Evolutionary conservation across 371 early-diverging fungal genomes (phyloP).

Genomic region (Paraphysoderma sedebokerense): DNA sequence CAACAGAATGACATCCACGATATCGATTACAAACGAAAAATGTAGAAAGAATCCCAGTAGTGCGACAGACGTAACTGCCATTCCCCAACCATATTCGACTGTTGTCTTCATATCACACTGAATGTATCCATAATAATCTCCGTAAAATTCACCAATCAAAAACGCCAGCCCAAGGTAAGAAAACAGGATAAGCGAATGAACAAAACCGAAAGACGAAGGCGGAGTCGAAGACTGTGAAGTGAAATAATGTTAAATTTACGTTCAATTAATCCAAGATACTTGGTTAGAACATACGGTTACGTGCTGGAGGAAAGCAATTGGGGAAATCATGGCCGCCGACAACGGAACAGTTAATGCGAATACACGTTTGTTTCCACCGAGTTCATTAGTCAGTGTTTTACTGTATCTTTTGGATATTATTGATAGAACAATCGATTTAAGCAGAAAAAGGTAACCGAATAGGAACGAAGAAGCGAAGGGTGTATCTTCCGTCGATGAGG

Average conservation of each 20-base stretch:
- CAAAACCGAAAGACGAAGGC: background rate
- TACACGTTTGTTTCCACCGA: constrained; percentile 11
- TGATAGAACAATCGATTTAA: constrained; percentile 11
- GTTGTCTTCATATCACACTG: no score
- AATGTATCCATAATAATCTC: no score
- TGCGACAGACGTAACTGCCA: no score
- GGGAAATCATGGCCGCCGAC: constrained; percentile 9
- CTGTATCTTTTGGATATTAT: constrained; percentile 9
- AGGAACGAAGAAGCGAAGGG: constrained; percentile 10
- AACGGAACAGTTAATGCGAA: constrained; percentile 9
- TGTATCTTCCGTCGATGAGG: constrained; percentile 11
- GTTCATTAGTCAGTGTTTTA: constrained; percentile 11
- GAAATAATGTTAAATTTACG: constrained; percentile 14
- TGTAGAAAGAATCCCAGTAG: no score
- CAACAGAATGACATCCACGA: no score
- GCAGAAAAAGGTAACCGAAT: constrained; percentile 1
- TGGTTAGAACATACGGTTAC: background rate
- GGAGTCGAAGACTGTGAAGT: constrained; percentile 7
- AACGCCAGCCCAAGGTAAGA: background rate
- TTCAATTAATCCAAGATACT: constrained; percentile 9
- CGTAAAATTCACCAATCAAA: background rate
- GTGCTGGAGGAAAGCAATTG: constrained; percentile 10
- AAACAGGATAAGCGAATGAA: background rate
- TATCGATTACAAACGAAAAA: no score
- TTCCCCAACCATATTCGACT: no score